Base-by-base conservation (phyloP, 495 filamentous ascomycete species). In the Tuber magnatum region DNA sequence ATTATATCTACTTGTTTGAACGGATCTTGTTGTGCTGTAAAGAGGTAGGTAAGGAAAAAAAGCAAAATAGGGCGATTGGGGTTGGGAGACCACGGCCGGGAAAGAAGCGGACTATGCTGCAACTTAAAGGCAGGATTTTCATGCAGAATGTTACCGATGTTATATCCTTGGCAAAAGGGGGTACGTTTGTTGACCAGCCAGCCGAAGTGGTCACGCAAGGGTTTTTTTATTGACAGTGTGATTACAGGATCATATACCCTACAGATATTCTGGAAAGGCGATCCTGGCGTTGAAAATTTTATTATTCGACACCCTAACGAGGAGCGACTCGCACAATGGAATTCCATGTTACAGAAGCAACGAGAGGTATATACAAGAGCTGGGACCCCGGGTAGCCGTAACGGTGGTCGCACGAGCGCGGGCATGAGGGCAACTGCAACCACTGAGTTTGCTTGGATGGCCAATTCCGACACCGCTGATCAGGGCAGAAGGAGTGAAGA, bases 111-210 rank as follows among this genome's bases (percentile, higher is more conserved):
- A 88, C 91, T 46, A 94, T 92, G 82, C 86, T 99, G 70, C 94
- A 97, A 82, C 87, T 99, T 44, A 99, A 98, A 85, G 95, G 95
- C 39, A 89, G 95, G 35, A 99, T 99, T 80, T 98, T 98, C 84
- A 97, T 99, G 94, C 94, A 94, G 73, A 99, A 99, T 82, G 94
- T 99, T 68, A 99, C 95, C 10, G 94, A 98, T 81, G 91, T 97
- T 39, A 85, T 97, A 7, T 92, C 91, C 28, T 85, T 94, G 44
- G 88, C 89, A 73, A 97, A 93, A 83, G 91, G 91, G 81, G 94
- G 94, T 97, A 90, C 80, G 84, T 77, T 70, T 16, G 3, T 71
- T 70, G 22, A 22, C 39, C 16, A 51, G 65, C 56, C n/a, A 74
- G 3, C 32, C 38, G 28, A n/a, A 41, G 68, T 43, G 12, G 68